Conservation (phyloP, 306 rosid genomes). For the Psophocarpus tetragonolobus region DNA sequence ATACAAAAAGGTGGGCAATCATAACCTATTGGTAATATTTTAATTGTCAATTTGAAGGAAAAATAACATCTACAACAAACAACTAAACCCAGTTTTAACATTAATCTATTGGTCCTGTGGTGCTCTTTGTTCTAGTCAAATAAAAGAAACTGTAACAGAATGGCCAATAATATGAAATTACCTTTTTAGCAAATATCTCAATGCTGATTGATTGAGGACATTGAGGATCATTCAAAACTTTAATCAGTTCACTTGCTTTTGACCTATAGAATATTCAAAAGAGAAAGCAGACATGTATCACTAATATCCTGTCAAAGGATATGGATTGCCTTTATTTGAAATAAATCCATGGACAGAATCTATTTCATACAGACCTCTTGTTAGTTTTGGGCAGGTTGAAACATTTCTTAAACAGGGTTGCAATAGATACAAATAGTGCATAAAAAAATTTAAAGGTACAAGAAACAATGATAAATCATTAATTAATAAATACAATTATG, state of each 20-base stretch:
- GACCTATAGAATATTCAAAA: slow-evolving; percentile 56
- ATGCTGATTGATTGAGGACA: slow-evolving; percentile 72
- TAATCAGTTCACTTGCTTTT: slow-evolving; percentile 63
- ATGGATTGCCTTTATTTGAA: slow-evolving; percentile 4
- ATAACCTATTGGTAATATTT: not conserved
- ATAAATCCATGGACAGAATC: not conserved
- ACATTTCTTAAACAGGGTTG: not conserved
- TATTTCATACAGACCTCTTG: slow-evolving; percentile 12
- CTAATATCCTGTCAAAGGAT: slow-evolving; percentile 26
- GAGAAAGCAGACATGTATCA: slow-evolving; percentile 17
- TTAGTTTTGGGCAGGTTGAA: slow-evolving; percentile 16
- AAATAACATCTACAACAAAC: not conserved
- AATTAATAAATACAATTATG: slow-evolving; percentile 25
- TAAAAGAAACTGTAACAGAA: slow-evolving; percentile 10
- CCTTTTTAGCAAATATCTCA: slow-evolving; percentile 77
- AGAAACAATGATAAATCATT: slow-evolving; percentile 16
- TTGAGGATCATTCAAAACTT: slow-evolving; percentile 55
- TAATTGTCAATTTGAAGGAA: not conserved
- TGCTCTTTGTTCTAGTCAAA: slow-evolving; percentile 6
- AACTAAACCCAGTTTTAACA: slow-evolving; percentile 26
- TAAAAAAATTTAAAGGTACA: not conserved
- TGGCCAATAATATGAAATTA: slow-evolving; percentile 25
- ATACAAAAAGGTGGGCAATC: not conserved
- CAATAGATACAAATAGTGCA: slow-evolving; percentile 1
- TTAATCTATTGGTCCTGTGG: slow-evolving; percentile 9